Evolutionary conservation across 1,284 basidiomycete genomes (phyloP), one percentile per base, ranked within the genome.

Genomic region (Moniliophthora roreri): DNA sequence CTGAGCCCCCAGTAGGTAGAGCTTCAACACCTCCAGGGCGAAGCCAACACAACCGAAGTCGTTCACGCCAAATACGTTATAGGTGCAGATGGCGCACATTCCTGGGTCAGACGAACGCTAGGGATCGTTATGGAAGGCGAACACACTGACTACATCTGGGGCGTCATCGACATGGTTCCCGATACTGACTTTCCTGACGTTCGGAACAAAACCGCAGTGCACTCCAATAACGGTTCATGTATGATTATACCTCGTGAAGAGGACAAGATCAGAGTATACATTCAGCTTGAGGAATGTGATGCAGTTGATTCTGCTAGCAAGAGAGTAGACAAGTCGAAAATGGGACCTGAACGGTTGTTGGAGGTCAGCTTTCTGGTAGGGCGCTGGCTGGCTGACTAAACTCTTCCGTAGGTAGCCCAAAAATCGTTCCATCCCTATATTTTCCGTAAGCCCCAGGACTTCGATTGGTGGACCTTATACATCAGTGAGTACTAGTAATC

Each of bases 401-500:
- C 32, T 10, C 38, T 49, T 36, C 37, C 44, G 8, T 41, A 81
- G 83, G 78, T 79, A 24, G 89, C 85, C 7, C 75, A 79, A 60
- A 83, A 79, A 62, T 82, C 85, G 3, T 74, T 94, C 34, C 61
- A 78, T 42, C 92, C 92, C 1, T 95, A 84, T 67, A 75, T 67
- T 9, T 77, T 94, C 39, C 69, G 79, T 4, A 76, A 78, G 11
- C 78, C 80, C 2, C 72, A 82, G 21, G 67, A 71, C 11, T 75
- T 89, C 21, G 82, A 90, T 38, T 94, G 91, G 91, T 93, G 85
- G 85, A 91, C 88, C 0, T 74, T 89, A 23, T 92, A 91, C 60
- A 78, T 79, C 58, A 85, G 90, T 77, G 57, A 16, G 78, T 70
- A 10, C 2, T n/a, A 15, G 32, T 32, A 23, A 2, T 41, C n/a